Base-by-base conservation (phyloP, 495 filamentous ascomycete species). In the Penicillium ochrochloron region DNA sequence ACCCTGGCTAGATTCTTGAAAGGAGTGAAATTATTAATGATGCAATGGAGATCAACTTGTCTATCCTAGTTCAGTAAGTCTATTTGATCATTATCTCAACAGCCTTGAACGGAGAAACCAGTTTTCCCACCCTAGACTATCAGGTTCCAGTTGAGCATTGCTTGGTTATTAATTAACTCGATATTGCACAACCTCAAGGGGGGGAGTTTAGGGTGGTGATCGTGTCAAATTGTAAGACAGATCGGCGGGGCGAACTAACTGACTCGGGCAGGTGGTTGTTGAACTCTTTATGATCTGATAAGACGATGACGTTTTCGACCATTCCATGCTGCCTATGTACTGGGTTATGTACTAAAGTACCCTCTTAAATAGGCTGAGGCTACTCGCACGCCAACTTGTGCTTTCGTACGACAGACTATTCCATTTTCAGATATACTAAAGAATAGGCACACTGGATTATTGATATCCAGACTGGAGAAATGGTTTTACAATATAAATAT, bases 181-280 rank as follows among this genome's bases (percentile, higher is more conserved):
- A 48, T 2, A 14, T n/a, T 48, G 19, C 44, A 5, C 25, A 21
- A 5, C 1, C 4, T 25, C 6, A 4, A 21, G n/a, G 44, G 44
- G 44, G 44, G n/a, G 1, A n/a, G 42, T 7, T n/a, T 23, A 9
- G 9, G 19, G n/a, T 23, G 44, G 21, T 48, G 21, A 23, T 48
- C 7, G 10, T 25, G 9, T 48, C 10, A 23, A 48, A 48, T 12
- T 48, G 44, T 48, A 23, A 48, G 44, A 48, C 44, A 48, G 44
- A 48, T 48, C 44, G 44, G 44, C 44, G 44, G 19, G 44, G n/a
- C 19, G 19, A n/a, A 48, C 44, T 48, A 48, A 48, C 44, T 48
- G 19, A 12, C 44, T 48, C 7, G 44, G 44, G 44, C 44, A 48
- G 21, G 44, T 48, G 44, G 44, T 23, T 25, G 21, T 48, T 48